Base-by-base conservation (phyloP, 192 early-diverging fungal species). In the Geranomyces michiganensis region DNA sequence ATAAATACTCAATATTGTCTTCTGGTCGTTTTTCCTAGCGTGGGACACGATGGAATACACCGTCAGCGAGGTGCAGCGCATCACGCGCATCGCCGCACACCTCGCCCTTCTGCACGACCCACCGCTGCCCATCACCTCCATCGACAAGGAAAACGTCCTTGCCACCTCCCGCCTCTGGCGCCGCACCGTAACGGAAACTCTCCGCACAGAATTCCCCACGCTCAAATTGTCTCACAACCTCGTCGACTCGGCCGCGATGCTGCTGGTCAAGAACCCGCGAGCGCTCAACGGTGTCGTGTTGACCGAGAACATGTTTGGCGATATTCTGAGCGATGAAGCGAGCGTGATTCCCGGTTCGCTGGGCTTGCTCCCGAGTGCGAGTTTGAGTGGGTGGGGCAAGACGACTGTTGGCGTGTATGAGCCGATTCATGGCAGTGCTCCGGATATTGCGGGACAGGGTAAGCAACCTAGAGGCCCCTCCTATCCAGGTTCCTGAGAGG, bases 301-400 rank as follows among this genome's bases (percentile, higher is more conserved):
- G 67, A 99, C 96, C 21, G 97, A 98, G 75, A 99, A 99, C 84
- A 96, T 99, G 94, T 99, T 99, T 92, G 97, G 97, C 67, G 97
- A 99, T 73, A 97, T 99, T 76, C 84, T 99, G 59, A 90, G 89
- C 26, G 97, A 99, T 76, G 97, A 99, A 79, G 92, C 94, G 5
- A 91, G 89, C 21, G 94, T 99, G 46, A 99, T 99, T 76, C 93
- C 93, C 15, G 96, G 95, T 31, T 91, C 88, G 31, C 85, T 99
- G 62, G 97, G 97, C 41, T 85, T 99, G 43, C 79, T 99, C 68
- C 97, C 97, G 30, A 92, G 89, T 56, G 97, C 97, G 1, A 91
- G 89, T 62, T 84, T 99, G 76, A 93, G 83, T 73, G 92, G 93
- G 29, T 89, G 96, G 64, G 94, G 94, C 26, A 85, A 89, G 41